These are phyloP conservation scores for Ogataea populi-albae DNA, from an alignment of 805 yeast genomes.

Conservation along the genomic window DNA sequence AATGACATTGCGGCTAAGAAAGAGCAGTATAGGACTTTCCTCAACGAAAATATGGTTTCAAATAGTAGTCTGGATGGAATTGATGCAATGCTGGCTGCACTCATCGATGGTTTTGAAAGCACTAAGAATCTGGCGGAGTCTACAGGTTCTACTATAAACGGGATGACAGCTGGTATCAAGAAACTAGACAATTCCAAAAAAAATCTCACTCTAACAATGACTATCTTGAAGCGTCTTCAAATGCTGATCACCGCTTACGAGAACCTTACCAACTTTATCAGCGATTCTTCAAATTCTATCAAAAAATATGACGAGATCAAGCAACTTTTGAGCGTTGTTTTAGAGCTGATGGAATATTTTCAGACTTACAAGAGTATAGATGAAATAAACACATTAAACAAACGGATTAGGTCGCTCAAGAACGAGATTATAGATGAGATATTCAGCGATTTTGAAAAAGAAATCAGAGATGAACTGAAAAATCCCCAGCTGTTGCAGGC, in stretches of 20 bases:
- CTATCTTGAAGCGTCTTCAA: slow-evolving; percentile 79
- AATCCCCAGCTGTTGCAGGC: slow-evolving; percentile 51
- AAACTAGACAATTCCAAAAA: slow-evolving; percentile 76
- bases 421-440: slow-evolving; percentile 64
- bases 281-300: slow-evolving; percentile 25
- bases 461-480: slow-evolving; percentile 36
- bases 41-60: slow-evolving; percentile 16
- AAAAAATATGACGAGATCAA: slow-evolving; percentile 51
- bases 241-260: slow-evolving; percentile 78
- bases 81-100: slow-evolving; percentile 35
- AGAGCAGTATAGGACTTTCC: slow-evolving; percentile 30
- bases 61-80: slow-evolving; percentile 26
- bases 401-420: slow-evolving; percentile 57
- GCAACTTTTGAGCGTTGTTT: slow-evolving; percentile 63
- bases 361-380: slow-evolving; percentile 79
- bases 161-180: slow-evolving; percentile 76
- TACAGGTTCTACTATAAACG: slow-evolving; percentile 61
- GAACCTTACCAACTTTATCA: slow-evolving; percentile 47
- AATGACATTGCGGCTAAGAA: slow-evolving; percentile 40
- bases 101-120: slow-evolving; percentile 44
- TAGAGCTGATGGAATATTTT: slow-evolving; percentile 70
- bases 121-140: slow-evolving; percentile 47
- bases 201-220: slow-evolving; percentile 81
- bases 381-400: slow-evolving; percentile 67
- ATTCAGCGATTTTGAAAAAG: slow-evolving; percentile 66